Base-by-base conservation (phyloP, 2,329 filamentous ascomycete genomes). In the Pezicula neosporulosa region DNA sequence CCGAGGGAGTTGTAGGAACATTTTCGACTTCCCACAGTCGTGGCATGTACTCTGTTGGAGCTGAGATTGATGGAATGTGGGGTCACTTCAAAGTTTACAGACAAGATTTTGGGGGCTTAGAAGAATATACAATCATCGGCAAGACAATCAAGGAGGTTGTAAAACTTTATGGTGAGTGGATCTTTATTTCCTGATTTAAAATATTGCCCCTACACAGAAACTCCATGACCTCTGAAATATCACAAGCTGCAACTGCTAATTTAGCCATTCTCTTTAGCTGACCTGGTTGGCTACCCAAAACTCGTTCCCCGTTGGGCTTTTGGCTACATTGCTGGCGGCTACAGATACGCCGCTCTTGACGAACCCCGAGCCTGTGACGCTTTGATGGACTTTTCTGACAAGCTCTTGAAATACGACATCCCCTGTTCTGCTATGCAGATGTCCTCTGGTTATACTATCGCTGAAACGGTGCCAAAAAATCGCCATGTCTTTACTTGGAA, bases 11-110 rank as follows among this genome's bases (percentile, higher is more conserved):
- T 47, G 77, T 89, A 0, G 86, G 77, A 0, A 77, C 85, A 16
- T 87, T 90, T 65, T 89, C 86, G 0, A 85, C 84, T 0, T 81
- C 79, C 2, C 83, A 89, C 61, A 74, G 77, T 0, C 72, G 86
- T 47, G 85, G 83, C 0, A 77, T 76, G 15, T 89, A 84, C 72
- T 80, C 79, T 8, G 74, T 90, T 7, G 87, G 86, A 2, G 81
- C 82, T 1, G 86, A 90, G 66, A 85, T 90, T 68, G 87, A 90
- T 61, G 86, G 86, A 27, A 78, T 89, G 69, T 90, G 86, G 85
- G 86, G 86, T 0, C 80, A 79, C 51, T 89, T 83, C 77, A 89
- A 89, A 65, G 83, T 87, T 18, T 88, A 87, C 60, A 78, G 86
- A 7, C 86, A 90, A 66, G 83, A 87, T 53, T 79, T 85, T 56